phyloP scores from a whole-genome alignment of 2,329 filamentous ascomycete genomes.

The Penicillium palitans region DNA sequence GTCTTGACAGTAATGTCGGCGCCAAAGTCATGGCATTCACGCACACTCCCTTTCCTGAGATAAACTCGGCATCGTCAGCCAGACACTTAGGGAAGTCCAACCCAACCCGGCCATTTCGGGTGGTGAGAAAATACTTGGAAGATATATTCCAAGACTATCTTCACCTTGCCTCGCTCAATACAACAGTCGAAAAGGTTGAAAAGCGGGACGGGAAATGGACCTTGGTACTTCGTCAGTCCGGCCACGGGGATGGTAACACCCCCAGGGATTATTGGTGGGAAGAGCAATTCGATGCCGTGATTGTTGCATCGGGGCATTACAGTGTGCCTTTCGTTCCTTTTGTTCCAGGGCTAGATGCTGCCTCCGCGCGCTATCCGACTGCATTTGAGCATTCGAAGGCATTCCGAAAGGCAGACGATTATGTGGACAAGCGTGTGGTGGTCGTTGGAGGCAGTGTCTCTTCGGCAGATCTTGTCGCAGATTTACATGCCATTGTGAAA shows the following conservation, averaged over 20 bases:
- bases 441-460: constrained; percentile 35
- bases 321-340: constrained; percentile 42
- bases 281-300: constrained; percentile 44
- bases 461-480: constrained; percentile 29
- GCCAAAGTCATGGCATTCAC: constrained; percentile 31
- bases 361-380: constrained; percentile 32
- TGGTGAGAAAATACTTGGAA: constrained; percentile 27
- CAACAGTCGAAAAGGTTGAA: constrained; percentile 32
- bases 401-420: constrained; percentile 38
- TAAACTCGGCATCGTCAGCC: constrained; percentile 26
- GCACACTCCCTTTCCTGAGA: constrained; percentile 27
- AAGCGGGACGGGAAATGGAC: constrained; percentile 30
- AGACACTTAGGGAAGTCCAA: constrained; percentile 23
- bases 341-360: constrained; percentile 38
- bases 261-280: constrained; percentile 39
- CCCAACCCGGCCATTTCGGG: constrained; percentile 27
- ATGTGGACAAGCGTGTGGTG: constrained; percentile 36
- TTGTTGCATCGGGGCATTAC: constrained; percentile 47
- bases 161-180: constrained; percentile 33
- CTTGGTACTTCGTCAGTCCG: constrained; percentile 29
- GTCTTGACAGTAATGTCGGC: constrained; percentile 33
- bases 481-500: constrained; percentile 27
- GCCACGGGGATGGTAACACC: constrained; percentile 10
- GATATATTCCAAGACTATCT: constrained; percentile 29
- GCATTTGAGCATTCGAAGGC: constrained; percentile 42